Evolutionary conservation across 345 rosid genomes (phyloP).

Genomic region (Aquilaria sinensis): DNA sequence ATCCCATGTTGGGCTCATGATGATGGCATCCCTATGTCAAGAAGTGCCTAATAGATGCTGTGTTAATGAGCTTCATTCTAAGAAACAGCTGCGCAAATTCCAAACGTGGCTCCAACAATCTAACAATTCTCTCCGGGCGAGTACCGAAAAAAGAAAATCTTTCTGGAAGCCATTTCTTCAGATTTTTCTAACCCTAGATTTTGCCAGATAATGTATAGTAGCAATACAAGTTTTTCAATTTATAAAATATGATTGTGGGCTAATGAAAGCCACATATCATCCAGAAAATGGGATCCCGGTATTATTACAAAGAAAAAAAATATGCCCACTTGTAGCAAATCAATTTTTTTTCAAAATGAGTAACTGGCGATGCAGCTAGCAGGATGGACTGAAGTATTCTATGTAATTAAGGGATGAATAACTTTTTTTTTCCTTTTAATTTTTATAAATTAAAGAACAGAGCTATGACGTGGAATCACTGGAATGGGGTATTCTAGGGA

Average conservation of each 20-base stretch:
- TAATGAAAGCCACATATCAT: background rate
- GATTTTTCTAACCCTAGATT: background rate
- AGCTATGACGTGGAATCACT: too few species aligned
- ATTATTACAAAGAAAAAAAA: too few species aligned
- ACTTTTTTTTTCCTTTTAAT: too few species aligned
- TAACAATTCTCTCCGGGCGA: background rate
- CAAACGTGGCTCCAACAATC: constrained; percentile 43
- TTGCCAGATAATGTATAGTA: background rate
- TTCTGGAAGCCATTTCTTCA: background rate
- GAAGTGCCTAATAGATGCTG: background rate
- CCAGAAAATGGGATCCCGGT: background rate
- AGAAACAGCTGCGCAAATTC: constrained; percentile 17
- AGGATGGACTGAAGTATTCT: too few species aligned
- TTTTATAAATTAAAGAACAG: too few species aligned
- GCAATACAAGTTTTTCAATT: background rate
- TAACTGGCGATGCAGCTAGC: too few species aligned
- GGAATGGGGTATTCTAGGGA: too few species aligned
- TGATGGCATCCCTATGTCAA: constrained; percentile 3
- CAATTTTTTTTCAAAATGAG: too few species aligned
- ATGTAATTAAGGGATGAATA: too few species aligned
- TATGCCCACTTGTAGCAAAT: too few species aligned
- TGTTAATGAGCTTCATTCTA: constrained; percentile 14
- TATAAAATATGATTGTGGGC: background rate
- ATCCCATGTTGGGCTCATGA: background rate
- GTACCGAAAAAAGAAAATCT: background rate